Conservation (phyloP, 2,329 filamentous ascomycete species). For the Falciphora oryzae region DNA sequence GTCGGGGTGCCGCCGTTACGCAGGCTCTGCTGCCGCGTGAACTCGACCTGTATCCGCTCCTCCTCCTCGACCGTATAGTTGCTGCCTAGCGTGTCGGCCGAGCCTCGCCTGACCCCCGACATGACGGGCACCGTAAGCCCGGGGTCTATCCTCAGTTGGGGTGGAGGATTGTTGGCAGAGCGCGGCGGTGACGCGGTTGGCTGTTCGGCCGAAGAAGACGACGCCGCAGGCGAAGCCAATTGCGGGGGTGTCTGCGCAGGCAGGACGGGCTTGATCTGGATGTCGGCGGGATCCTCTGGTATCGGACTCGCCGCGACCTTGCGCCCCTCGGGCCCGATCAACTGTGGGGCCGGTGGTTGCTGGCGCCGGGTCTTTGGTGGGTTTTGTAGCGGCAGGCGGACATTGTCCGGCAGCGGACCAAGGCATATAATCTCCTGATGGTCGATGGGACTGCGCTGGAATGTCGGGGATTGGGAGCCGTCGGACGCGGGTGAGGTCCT, state of each 20-base stretch:
- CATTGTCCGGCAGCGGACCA: slow-evolving; percentile 46
- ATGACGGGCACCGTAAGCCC: neutral
- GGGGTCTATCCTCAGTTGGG: slow-evolving; percentile 1
- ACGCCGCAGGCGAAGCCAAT: neutral
- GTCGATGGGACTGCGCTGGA: slow-evolving; percentile 47
- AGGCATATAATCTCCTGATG: slow-evolving; percentile 47
- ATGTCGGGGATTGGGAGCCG: slow-evolving; percentile 23
- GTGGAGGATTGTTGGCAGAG: neutral
- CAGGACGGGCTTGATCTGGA: neutral
- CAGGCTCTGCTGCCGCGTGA: slow-evolving; percentile 20
- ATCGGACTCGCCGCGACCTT: neutral
- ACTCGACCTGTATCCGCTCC: slow-evolving; percentile 24
- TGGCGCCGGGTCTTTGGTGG: slow-evolving; percentile 22
- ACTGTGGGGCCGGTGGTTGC: neutral
- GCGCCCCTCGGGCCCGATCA: slow-evolving; percentile 22
- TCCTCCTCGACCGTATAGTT: slow-evolving; percentile 53
- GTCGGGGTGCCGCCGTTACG: slow-evolving; percentile 15
- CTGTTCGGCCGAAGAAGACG: neutral
- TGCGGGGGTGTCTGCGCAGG: neutral
- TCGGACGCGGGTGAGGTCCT: slow-evolving; percentile 19
- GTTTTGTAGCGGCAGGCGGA: slow-evolving; percentile 31
- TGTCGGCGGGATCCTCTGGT: neutral
- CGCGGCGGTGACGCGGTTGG: slow-evolving; percentile 4
- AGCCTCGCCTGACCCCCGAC: slow-evolving; percentile 17
- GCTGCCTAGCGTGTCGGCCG: slow-evolving; percentile 45